A percentile compares a stretch with the other conserved stretches of the same genome.
phyloP scores from a whole-genome alignment of 257 asterid species.

The Paulownia fortunei region DNA sequence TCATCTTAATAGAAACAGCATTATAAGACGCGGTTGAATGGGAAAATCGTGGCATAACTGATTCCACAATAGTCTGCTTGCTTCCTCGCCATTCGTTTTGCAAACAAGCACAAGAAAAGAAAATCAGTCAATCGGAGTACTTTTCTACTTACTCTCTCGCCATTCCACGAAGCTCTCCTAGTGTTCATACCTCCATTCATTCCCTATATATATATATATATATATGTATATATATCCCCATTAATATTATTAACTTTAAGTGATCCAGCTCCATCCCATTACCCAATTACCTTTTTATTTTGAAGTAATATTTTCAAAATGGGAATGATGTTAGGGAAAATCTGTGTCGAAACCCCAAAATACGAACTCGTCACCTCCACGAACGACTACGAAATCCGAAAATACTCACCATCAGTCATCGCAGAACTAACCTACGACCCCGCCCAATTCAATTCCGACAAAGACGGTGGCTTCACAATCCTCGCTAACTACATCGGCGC shows the following conservation, averaged over 20 bases:
- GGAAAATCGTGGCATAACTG: slow-evolving; percentile 47
- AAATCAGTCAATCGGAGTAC: too few relatives aligned
- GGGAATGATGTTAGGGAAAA: slow-evolving; percentile 82
- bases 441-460: slow-evolving; percentile 58
- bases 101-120: not conserved
- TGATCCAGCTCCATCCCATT: too few relatives aligned
- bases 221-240: too few relatives aligned
- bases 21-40: slow-evolving; percentile 28
- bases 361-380: slow-evolving; percentile 55
- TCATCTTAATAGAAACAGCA: too few relatives aligned
- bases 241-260: too few relatives aligned
- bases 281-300: too few relatives aligned
- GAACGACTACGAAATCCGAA: slow-evolving; percentile 75
- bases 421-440: slow-evolving; percentile 88
- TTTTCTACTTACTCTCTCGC: slow-evolving; percentile 22
- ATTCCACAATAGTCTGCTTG: slow-evolving; percentile 29
- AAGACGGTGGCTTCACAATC: slow-evolving; percentile 80
- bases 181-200: not conserved
- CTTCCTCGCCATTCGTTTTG: slow-evolving; percentile 31
- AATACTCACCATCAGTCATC: slow-evolving; percentile 67
- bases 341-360: slow-evolving; percentile 77
- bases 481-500: slow-evolving; percentile 86
- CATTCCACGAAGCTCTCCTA: slow-evolving; percentile 8
- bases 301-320: too few relatives aligned
- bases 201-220: slow-evolving; percentile 12